phyloP scores from a whole-genome alignment of 2,329 filamentous ascomycete genomes.

The Dactylellina haptotyla region DNA sequence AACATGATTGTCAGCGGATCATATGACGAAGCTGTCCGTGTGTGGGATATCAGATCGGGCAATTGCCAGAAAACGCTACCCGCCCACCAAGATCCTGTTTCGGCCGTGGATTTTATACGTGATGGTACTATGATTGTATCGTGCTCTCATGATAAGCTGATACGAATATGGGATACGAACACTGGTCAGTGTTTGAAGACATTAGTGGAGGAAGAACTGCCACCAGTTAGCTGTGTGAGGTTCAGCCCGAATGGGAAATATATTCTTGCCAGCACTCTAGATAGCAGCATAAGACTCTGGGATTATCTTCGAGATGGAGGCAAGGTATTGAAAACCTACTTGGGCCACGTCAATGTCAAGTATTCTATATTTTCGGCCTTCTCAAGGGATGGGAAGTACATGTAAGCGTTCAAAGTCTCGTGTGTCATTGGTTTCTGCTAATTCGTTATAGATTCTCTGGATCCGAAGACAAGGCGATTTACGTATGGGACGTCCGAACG shows the following conservation, averaged over 20 bases:
- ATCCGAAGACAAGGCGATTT: conserved; percentile 74
- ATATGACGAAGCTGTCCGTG: conserved; percentile 95
- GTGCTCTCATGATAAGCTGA: conserved; percentile 89
- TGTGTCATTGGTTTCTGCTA: conserved; percentile 54
- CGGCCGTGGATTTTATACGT: conserved; percentile 88
- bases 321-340: conserved; percentile 94
- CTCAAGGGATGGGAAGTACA: conserved; percentile 69
- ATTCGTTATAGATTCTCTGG: conserved; percentile 60
- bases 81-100: conserved; percentile 93
- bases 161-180: conserved; percentile 93
- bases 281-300: conserved; percentile 91
- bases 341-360: conserved; percentile 84
- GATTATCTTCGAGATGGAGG: conserved; percentile 81
- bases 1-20: conserved; percentile 96
- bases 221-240: conserved; percentile 84
- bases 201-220: conserved; percentile 94
- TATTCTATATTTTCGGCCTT: conserved; percentile 78
- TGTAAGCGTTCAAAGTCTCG: conserved; percentile 47
- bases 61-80: conserved; percentile 88
- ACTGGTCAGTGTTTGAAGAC: conserved; percentile 96
- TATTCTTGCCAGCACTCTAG: conserved; percentile 89
- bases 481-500: conserved; percentile 89
- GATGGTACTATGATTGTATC: conserved; percentile 93
- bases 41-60: conserved; percentile 94
- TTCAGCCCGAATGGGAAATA: conserved; percentile 95